A percentile compares a stretch with the other conserved stretches of the same genome.
Evolutionary conservation across 192 early-diverging fungal genomes (phyloP).

Genomic region (Coemansia sp.): DNA sequence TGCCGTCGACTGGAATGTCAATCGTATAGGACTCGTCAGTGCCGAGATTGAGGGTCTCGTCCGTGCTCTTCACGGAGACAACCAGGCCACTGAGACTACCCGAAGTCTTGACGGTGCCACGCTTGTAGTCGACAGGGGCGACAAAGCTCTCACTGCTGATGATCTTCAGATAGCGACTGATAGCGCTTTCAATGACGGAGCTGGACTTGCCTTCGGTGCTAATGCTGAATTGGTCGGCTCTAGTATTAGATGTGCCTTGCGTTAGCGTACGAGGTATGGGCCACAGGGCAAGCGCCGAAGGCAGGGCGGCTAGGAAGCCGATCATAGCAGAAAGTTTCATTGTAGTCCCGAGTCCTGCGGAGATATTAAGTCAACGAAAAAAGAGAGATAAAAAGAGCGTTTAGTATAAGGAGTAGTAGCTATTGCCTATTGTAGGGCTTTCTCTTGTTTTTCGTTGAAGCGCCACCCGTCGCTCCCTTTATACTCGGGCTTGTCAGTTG

Average conservation of each 20-base stretch:
- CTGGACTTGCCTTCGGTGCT: slow-evolving; percentile 13
- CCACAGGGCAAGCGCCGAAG: slow-evolving; percentile 40
- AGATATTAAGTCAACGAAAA: not conserved
- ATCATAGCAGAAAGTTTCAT: slow-evolving; percentile 40
- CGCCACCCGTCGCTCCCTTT: not conserved
- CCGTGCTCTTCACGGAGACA: slow-evolving; percentile 23
- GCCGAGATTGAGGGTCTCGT: slow-evolving; percentile 49
- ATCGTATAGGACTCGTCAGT: slow-evolving; percentile 70
- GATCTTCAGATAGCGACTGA: slow-evolving; percentile 36
- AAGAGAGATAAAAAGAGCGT: not conserved
- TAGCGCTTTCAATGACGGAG: slow-evolving; percentile 17
- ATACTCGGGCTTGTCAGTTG: not conserved
- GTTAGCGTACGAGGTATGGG: slow-evolving; percentile 32
- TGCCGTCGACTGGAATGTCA: slow-evolving; percentile 55
- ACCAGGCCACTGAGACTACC: slow-evolving; percentile 27
- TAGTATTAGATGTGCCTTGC: slow-evolving; percentile 37
- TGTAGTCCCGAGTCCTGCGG: not conserved
- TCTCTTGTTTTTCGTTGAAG: not conserved
- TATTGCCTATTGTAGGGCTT: not conserved
- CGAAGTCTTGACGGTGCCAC: slow-evolving; percentile 24
- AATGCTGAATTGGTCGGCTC: slow-evolving; percentile 23
- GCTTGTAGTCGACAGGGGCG: slow-evolving; percentile 41
- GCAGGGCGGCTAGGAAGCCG: slow-evolving; percentile 33
- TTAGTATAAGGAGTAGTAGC: not conserved
- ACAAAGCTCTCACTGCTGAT: slow-evolving; percentile 37